These are phyloP conservation scores for Suhomyces faveliae DNA, from an alignment of 805 yeast genomes.

Conservation along the genomic window DNA sequence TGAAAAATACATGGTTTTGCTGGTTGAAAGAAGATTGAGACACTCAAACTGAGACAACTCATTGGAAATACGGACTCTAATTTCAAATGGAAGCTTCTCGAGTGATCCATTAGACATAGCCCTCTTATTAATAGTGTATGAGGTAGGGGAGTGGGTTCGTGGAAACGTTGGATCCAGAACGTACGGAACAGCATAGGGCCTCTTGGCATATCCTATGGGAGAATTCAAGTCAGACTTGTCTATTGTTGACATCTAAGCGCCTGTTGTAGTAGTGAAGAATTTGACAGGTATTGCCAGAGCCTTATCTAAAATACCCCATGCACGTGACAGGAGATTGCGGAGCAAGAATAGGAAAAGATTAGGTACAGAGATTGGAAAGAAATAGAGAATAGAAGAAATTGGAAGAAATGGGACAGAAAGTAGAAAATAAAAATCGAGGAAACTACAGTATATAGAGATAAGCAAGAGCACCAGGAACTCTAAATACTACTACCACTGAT, in stretches of 20 bases:
- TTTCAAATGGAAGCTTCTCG: conserved; percentile 38
- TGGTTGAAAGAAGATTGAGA: conserved; percentile 28
- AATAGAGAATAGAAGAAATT: not conserved
- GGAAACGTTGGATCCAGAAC: not conserved
- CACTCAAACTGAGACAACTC: conserved; percentile 39
- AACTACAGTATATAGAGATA: not conserved
- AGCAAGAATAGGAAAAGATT: not conserved
- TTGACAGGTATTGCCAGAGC: not conserved
- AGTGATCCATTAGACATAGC: conserved; percentile 10
- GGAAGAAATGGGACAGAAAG: not conserved
- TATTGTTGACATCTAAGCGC: not conserved
- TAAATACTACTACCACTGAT: not conserved
- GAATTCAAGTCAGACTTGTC: conserved; percentile 13
- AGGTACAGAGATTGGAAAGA: not conserved
- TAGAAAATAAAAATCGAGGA: not conserved
- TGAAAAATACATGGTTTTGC: conserved; percentile 26
- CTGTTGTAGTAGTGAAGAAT: not conserved
- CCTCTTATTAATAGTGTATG: not conserved
- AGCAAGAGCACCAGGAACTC: not conserved
- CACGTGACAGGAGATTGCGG: not conserved
- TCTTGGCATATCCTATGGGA: conserved; percentile 24
- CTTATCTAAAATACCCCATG: not conserved
- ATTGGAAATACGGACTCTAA: conserved; percentile 30
- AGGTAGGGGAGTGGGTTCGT: not conserved
- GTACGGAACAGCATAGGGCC: conserved; percentile 13